Percentiles rank a stretch among this genome's conserved stretches.
These are phyloP conservation scores for Aphanomyces euteiches DNA, from an alignment of 352 stramenopile genomes.

Conservation along the genomic window DNA sequence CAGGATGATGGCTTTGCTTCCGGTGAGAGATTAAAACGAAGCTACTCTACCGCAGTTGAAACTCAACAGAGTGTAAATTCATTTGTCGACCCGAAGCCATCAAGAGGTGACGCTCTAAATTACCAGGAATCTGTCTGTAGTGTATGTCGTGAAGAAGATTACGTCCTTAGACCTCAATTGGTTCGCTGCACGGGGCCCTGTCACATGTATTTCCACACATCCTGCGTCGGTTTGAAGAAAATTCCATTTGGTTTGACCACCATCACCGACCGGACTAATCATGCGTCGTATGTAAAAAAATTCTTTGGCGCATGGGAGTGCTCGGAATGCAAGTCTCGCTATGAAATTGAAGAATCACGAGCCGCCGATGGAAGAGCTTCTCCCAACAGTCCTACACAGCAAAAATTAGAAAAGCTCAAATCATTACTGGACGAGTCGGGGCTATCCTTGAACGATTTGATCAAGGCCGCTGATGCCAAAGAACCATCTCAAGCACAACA, in stretches of 20 bases:
- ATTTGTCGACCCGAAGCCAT: neutral
- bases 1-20: neutral
- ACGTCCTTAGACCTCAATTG: slow-evolving; percentile 75
- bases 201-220: slow-evolving; percentile 62
- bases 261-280: slow-evolving; percentile 74
- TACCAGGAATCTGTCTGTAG: slow-evolving; percentile 39
- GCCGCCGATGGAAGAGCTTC: neutral
- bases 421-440: slow-evolving; percentile 56
- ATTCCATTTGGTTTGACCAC: slow-evolving; percentile 82
- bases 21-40: neutral
- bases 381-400: slow-evolving; percentile 8
- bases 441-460: slow-evolving; percentile 67
- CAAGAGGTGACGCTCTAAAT: neutral
- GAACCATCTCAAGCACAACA: neutral
- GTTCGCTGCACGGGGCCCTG: slow-evolving; percentile 54
- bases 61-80: neutral
- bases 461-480: slow-evolving; percentile 55
- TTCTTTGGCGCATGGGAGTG: slow-evolving; percentile 79
- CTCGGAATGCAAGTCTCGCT: slow-evolving; percentile 41
- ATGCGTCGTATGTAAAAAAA: slow-evolving; percentile 75
- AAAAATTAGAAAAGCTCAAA: slow-evolving; percentile 57
- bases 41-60: neutral
- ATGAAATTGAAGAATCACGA: neutral
- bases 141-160: slow-evolving; percentile 74
- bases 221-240: slow-evolving; percentile 66